Evolutionary conservation across 2,329 filamentous ascomycete genomes (phyloP).

Genomic region (Talaromyces amestolkiae): DNA sequence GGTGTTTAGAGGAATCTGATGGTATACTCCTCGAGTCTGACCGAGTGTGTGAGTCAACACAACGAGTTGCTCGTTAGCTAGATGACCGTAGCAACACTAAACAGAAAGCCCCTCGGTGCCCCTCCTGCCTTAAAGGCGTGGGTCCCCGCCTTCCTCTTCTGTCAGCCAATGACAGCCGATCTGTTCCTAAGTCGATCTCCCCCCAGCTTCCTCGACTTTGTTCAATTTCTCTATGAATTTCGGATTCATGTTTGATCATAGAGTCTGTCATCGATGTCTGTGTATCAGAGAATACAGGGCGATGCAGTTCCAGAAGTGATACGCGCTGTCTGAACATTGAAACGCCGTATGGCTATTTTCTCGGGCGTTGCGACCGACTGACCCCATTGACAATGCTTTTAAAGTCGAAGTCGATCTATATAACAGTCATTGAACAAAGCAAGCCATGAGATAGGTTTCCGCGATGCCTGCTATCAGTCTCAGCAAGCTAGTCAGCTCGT

Average conservation of each 20-base stretch:
- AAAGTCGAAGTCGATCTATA: not conserved
- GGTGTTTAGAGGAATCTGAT: not conserved
- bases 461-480: not conserved
- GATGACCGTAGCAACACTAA: not conserved
- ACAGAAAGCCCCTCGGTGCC: conserved; percentile 1
- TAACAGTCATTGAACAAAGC: not conserved
- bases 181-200: not conserved
- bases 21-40: not conserved
- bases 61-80: too few species aligned
- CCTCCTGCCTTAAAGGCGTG: conserved; percentile 7
- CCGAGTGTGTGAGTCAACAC: not conserved
- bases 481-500: not conserved
- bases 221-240: not conserved
- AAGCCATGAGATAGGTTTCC: not conserved
- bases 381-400: not conserved
- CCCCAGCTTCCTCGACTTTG: not conserved
- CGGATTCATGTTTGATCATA: not conserved
- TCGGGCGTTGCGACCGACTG: not conserved
- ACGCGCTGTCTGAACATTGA: too few species aligned
- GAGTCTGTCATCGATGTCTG: not conserved
- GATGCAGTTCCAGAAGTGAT: too few species aligned
- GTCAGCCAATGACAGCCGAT: not conserved
- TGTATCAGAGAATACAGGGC: not conserved
- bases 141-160: not conserved
- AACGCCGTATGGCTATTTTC: too few species aligned